These are phyloP conservation scores for Halophytophthora batemanensis DNA, from an alignment of 352 stramenopile species.

Conservation along the genomic window DNA sequence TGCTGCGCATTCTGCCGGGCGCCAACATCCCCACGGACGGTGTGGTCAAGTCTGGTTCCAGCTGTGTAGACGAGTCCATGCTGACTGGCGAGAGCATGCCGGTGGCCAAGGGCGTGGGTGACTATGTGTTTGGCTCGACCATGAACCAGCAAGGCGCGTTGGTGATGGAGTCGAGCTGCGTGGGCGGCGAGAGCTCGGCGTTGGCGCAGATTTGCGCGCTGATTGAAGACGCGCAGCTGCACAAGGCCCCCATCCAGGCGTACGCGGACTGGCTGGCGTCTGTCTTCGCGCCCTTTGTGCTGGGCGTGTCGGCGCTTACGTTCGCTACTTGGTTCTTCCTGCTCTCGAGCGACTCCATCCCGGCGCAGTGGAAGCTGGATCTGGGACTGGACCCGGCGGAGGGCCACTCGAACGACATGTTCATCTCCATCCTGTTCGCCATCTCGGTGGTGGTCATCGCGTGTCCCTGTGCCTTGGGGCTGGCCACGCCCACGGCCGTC, in stretches of 20 bases:
- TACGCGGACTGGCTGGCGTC: constrained; percentile 56
- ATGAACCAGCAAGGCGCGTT: constrained; percentile 82
- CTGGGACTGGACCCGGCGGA: constrained; percentile 28
- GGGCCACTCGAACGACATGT: constrained; percentile 64
- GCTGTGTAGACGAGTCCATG: constrained; percentile 79
- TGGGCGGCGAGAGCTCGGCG: constrained; percentile 63
- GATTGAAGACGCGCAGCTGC: constrained; percentile 84
- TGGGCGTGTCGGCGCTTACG: constrained; percentile 16
- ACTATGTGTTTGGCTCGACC: constrained; percentile 85
- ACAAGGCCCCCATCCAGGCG: constrained; percentile 87
- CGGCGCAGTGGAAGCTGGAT: constrained; percentile 13
- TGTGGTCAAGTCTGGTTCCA: constrained; percentile 66
- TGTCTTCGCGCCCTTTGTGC: constrained; percentile 26
- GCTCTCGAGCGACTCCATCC: constrained; percentile 12
- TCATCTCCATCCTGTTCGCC: constrained; percentile 76
- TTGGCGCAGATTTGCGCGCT: constrained; percentile 79
- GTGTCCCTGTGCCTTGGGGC: constrained; percentile 78
- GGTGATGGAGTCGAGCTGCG: constrained; percentile 82
- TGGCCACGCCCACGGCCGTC: constrained; percentile 83
- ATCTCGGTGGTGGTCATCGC: constrained; percentile 89
- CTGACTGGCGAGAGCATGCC: constrained; percentile 88
- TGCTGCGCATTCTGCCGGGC: constrained; percentile 68
- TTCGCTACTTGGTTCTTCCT: constrained; percentile 18
- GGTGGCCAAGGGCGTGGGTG: constrained; percentile 68
- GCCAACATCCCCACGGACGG: constrained; percentile 81